A percentile compares a stretch with the other conserved stretches of the same genome.
Conservation (phyloP, 1,284 basidiomycete genomes). For the Macrocystidia cucumis region DNA sequence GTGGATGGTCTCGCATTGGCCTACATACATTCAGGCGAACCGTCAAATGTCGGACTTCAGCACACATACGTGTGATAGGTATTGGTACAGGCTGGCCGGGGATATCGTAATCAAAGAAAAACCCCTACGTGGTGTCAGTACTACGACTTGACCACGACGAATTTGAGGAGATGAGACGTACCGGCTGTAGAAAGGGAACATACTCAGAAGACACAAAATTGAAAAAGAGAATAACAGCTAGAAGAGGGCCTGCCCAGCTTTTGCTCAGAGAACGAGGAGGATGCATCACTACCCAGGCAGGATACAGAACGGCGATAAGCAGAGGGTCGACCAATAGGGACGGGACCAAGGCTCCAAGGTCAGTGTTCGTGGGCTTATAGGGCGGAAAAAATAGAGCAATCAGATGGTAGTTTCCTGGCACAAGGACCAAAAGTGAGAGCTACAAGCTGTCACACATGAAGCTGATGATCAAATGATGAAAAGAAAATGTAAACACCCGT, state of each 20-base stretch:
- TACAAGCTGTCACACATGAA: no score
- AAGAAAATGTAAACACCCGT: no score
- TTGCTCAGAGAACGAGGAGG: neutral
- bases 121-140: conserved; percentile 20
- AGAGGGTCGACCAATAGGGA: no score
- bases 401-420: no score
- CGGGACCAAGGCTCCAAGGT: no score
- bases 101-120: conserved; percentile 37
- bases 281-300: no score
- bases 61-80: conserved; percentile 29
- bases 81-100: conserved; percentile 25
- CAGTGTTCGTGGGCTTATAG: no score
- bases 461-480: no score
- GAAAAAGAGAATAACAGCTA: neutral
- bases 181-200: conserved; percentile 6
- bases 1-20: conserved; percentile 41
- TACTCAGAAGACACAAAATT: neutral
- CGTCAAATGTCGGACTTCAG: neutral
- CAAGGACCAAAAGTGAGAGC: no score
- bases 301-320: no score
- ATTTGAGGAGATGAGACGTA: neutral
- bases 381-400: no score
- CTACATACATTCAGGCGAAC: conserved; percentile 15
- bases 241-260: conserved; percentile 1
- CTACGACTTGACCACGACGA: neutral